Conservation (phyloP, 352 stramenopile genomes). For the Phytophthora europaea region DNA sequence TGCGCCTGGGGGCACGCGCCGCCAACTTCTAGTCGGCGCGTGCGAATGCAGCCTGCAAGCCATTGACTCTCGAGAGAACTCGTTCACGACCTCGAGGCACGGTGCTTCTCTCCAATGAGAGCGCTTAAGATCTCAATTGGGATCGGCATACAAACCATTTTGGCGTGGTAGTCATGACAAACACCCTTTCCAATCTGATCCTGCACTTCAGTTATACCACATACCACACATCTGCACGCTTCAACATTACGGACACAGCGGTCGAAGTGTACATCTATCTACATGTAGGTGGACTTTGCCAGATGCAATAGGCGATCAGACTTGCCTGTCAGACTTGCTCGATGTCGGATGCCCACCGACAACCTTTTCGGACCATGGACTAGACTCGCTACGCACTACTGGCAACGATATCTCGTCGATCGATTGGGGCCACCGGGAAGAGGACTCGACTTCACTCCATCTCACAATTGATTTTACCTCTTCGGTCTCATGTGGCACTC, state of each 20-base stretch:
- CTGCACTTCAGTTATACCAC: background rate
- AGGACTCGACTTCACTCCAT: background rate
- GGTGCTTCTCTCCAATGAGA: constrained; percentile 13
- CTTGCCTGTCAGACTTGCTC: constrained; percentile 1
- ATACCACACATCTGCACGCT: background rate
- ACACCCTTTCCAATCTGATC: background rate
- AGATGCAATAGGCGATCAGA: constrained; percentile 1
- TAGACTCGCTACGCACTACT: background rate
- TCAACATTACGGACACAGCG: background rate
- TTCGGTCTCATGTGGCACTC: constrained; percentile 31
- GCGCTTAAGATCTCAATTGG: background rate
- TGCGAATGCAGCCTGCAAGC: background rate
- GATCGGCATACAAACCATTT: constrained; percentile 4
- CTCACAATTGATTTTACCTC: constrained; percentile 14
- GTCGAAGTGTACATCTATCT: background rate
- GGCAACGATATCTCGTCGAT: background rate
- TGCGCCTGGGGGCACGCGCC: background rate
- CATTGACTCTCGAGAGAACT: background rate
- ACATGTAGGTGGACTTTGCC: background rate
- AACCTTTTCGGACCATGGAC: background rate
- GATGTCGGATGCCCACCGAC: background rate
- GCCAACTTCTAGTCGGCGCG: constrained; percentile 17
- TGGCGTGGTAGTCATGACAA: background rate
- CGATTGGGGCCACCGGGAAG: background rate
- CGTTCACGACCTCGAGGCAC: background rate